Conservation (phyloP, 2,329 filamentous ascomycete genomes). For the Colletotrichum sp. region DNA sequence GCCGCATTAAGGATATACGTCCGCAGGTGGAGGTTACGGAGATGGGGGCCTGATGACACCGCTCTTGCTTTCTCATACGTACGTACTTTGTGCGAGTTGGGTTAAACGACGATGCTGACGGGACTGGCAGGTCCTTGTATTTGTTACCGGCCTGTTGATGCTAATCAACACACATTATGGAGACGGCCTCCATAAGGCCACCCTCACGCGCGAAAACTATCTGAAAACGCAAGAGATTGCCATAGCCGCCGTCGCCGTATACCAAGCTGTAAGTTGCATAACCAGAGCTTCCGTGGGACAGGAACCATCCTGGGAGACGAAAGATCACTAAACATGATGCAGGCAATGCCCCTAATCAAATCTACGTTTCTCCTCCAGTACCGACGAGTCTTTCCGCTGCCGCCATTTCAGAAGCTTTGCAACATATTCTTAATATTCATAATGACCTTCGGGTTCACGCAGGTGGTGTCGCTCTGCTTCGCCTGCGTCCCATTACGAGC, state of each 20-base stretch:
- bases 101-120: background rate
- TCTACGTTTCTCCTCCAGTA: slow-evolving; percentile 42
- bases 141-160: background rate
- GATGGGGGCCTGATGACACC: slow-evolving; percentile 9
- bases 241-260: background rate
- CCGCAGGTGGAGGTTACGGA: background rate
- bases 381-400: slow-evolving; percentile 37
- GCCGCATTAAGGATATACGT: slow-evolving; percentile 1
- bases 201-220: background rate
- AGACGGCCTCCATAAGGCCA: background rate
- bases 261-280: background rate
- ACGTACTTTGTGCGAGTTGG: background rate
- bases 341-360: slow-evolving; percentile 28
- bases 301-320: background rate
- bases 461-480: slow-evolving; percentile 30
- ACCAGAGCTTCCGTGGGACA: fast-evolving
- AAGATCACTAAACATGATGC: background rate
- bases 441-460: slow-evolving; percentile 28
- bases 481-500: slow-evolving; percentile 30
- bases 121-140: background rate
- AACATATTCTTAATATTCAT: slow-evolving; percentile 29
- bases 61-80: background rate
- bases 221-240: slow-evolving; percentile 7
- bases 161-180: slow-evolving; percentile 10
- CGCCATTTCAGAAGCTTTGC: slow-evolving; percentile 25